Percentiles rank a stretch among this genome's conserved stretches.
phyloP scores from a whole-genome alignment of 78 protist species.

The Dictyostelium discoideum region dicty_2.7 NC_007090.3:724501-725000 shows the following conservation, averaged over 20 bases:
- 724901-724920: background rate
- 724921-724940: background rate
- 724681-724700: background rate
- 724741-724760: conserved; percentile 52
- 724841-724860: no score
- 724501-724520: no score
- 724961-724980: background rate
- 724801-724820: conserved; percentile 37
- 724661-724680: conserved; percentile 54
- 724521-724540: no score
- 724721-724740: conserved; percentile 32
- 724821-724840: background rate
- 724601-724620: background rate
- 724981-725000: background rate
- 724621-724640: conserved; percentile 63
- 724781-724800: conserved; percentile 17
- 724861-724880: no score
- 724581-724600: background rate
- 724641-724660: conserved; percentile 62
- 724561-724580: background rate
- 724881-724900: no score
- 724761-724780: conserved; percentile 52
- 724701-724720: background rate
- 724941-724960: background rate
- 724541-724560: no score